phyloP scores from a whole-genome alignment of 2,329 filamentous ascomycete genomes.

The Ceratocystis variospora region DNA sequence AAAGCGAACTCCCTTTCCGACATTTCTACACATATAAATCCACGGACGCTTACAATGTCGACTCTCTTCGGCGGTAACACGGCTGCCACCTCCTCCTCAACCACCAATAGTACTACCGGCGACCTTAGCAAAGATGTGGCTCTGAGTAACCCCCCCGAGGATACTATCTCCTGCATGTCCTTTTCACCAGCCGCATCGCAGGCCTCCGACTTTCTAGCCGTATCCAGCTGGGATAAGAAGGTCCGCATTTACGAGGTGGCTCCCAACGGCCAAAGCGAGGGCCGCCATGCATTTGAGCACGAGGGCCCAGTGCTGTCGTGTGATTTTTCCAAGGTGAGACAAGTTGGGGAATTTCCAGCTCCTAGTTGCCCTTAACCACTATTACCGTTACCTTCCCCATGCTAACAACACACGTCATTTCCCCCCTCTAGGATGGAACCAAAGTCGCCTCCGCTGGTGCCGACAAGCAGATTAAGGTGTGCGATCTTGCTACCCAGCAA shows the following conservation, averaged over 20 bases:
- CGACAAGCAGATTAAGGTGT: constrained; percentile 79
- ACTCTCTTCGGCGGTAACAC: constrained; percentile 45
- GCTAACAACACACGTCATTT: constrained; percentile 1
- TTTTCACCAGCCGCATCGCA: constrained; percentile 53
- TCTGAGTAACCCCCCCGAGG: constrained; percentile 64
- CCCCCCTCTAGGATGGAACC: constrained; percentile 57
- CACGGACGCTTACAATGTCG: constrained; percentile 40
- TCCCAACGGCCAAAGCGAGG: constrained; percentile 60
- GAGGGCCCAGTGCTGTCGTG: constrained; percentile 71
- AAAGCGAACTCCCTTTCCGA: background rate
- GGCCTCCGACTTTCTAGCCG: constrained; percentile 66
- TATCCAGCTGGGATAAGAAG: constrained; percentile 95
- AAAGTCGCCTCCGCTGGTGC: constrained; percentile 79
- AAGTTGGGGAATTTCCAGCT: constrained; percentile 5
- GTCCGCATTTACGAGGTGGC: constrained; percentile 93
- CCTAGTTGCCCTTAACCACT: no score
- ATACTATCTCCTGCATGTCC: constrained; percentile 74
- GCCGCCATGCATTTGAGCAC: constrained; percentile 76
- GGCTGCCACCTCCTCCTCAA: constrained; percentile 38
- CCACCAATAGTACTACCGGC: constrained; percentile 60
- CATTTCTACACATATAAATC: background rate
- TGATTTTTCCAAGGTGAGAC: constrained; percentile 72
- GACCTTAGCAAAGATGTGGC: constrained; percentile 83
- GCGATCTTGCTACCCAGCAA: constrained; percentile 60
- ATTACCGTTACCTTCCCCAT: no score